Percentiles rank a stretch among this genome's conserved stretches.
These are phyloP conservation scores for Cytospora piceicola DNA, from an alignment of 2,329 filamentous ascomycete species.

Conservation along the genomic window DNA sequence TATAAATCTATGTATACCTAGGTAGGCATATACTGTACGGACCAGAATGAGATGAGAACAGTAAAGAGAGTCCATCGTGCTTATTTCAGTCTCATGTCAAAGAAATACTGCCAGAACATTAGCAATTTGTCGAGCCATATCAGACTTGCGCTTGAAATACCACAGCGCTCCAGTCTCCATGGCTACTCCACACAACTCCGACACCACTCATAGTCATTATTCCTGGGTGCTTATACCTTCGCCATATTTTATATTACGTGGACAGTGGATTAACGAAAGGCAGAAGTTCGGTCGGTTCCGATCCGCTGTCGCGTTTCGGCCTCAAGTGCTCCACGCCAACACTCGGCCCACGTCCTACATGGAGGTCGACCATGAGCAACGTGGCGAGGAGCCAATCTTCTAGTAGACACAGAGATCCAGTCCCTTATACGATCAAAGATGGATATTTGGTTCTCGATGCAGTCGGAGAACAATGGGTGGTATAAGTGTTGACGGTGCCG, in stretches of 20 bases:
- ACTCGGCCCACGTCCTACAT: too few relatives aligned
- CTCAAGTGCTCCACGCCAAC: too few relatives aligned
- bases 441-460: slow-evolving; percentile 49
- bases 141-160: slow-evolving; percentile 59
- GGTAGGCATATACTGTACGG: background rate
- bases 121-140: slow-evolving; percentile 40
- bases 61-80: background rate
- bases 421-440: slow-evolving; percentile 40
- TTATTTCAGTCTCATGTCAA: slow-evolving; percentile 14
- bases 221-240: slow-evolving; percentile 45
- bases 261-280: too few relatives aligned
- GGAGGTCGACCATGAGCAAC: too few relatives aligned
- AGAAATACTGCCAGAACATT: slow-evolving; percentile 19
- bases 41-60: background rate
- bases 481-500: slow-evolving; percentile 59
- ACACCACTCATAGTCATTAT: slow-evolving; percentile 41
- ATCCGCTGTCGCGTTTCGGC: too few relatives aligned
- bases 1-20: too few relatives aligned
- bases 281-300: too few relatives aligned
- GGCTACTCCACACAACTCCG: slow-evolving; percentile 50
- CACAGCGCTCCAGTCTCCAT: slow-evolving; percentile 51
- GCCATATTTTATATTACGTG: too few relatives aligned
- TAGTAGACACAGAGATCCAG: too few relatives aligned
- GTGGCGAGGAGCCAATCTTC: too few relatives aligned
- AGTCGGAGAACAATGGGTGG: slow-evolving; percentile 55